phyloP scores from a whole-genome alignment of 176 grass and related monocot genomes.

The Paspalum notatum region DNA sequence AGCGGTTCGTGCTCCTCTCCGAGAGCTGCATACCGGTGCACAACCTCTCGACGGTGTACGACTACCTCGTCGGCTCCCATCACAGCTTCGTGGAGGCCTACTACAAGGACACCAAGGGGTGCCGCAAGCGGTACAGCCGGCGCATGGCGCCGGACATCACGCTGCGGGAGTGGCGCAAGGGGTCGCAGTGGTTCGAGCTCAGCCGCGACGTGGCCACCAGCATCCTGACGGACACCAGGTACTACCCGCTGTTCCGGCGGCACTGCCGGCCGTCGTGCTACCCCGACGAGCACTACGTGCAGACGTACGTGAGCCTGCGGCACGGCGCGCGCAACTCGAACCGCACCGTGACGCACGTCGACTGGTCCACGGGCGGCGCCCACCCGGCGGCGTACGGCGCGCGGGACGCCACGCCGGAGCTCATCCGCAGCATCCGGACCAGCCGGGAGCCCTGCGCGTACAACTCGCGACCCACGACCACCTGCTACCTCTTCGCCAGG shows the following conservation, averaged over 20 bases:
- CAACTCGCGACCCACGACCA: conserved; percentile 41
- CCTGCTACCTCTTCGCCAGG: conserved; percentile 86
- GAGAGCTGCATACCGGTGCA: conserved; percentile 93
- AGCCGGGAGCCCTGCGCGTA: conserved; percentile 58
- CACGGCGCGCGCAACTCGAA: conserved; percentile 61
- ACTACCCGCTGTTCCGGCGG: conserved; percentile 61
- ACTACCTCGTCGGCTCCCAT: conserved; percentile 67
- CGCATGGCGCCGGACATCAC: conserved; percentile 74
- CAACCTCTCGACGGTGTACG: conserved; percentile 73
- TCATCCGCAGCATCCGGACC: conserved; percentile 61
- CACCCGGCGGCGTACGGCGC: conserved; percentile 73
- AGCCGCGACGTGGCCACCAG: conserved; percentile 50
- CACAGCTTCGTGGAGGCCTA: conserved; percentile 91
- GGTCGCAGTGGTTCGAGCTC: conserved; percentile 84
- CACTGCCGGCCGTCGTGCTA: conserved; percentile 78
- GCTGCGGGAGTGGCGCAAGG: conserved; percentile 72
- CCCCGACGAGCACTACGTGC: conserved; percentile 94
- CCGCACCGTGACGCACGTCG: conserved; percentile 76
- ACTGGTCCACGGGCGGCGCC: conserved; percentile 60
- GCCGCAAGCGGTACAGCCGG: conserved; percentile 70
- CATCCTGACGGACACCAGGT: conserved; percentile 55
- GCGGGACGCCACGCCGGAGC: conserved; percentile 41
- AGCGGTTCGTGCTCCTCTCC: conserved; percentile 88
- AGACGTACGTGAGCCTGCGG: conserved; percentile 63
- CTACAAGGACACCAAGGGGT: conserved; percentile 42